A percentile compares a stretch with the other conserved stretches of the same genome.
Conservation (phyloP, 768 basidiomycete species). For the Leucocoprinus sp. region DNA sequence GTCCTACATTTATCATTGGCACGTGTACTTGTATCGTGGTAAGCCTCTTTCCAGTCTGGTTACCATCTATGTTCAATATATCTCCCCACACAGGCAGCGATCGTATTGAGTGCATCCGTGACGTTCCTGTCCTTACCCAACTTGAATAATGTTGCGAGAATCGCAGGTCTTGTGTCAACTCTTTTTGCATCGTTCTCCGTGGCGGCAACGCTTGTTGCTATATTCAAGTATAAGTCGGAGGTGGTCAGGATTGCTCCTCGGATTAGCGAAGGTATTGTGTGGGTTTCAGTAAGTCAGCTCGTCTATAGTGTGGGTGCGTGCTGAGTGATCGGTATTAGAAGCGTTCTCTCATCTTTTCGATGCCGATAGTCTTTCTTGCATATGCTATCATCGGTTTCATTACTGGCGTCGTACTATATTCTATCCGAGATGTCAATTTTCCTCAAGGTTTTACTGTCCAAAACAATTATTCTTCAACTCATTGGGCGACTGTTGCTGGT, state of each 20-base stretch:
- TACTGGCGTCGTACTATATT: conserved; percentile 56
- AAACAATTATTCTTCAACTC: neutral
- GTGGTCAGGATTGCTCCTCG: conserved; percentile 42
- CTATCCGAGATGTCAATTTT: conserved; percentile 43
- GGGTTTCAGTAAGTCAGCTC: conserved; percentile 33
- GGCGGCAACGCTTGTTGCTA: conserved; percentile 57
- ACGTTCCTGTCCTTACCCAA: conserved; percentile 77
- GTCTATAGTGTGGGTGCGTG: no score
- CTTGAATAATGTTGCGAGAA: conserved; percentile 53
- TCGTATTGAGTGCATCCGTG: conserved; percentile 73
- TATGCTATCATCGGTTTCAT: conserved; percentile 68
- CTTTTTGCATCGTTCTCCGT: conserved; percentile 64
- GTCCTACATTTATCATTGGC: conserved; percentile 55
- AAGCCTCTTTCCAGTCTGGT: conserved; percentile 21
- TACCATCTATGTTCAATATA: conserved; percentile 10
- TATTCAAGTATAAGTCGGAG: conserved; percentile 65
- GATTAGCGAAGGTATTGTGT: conserved; percentile 48
- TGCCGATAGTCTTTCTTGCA: conserved; percentile 66
- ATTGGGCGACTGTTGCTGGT: conserved; percentile 55
- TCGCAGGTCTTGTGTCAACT: conserved; percentile 60
- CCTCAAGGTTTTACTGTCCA: conserved; percentile 22
- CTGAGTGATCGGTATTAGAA: conserved; percentile 26
- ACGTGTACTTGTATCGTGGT: conserved; percentile 61
- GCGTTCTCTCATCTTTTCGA: conserved; percentile 56
- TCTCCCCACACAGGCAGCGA: conserved; percentile 49